Percentiles rank a stretch among this genome's conserved stretches.
phyloP scores from a whole-genome alignment of 2,329 filamentous ascomycete species.

The Cytospora piceicola region DNA sequence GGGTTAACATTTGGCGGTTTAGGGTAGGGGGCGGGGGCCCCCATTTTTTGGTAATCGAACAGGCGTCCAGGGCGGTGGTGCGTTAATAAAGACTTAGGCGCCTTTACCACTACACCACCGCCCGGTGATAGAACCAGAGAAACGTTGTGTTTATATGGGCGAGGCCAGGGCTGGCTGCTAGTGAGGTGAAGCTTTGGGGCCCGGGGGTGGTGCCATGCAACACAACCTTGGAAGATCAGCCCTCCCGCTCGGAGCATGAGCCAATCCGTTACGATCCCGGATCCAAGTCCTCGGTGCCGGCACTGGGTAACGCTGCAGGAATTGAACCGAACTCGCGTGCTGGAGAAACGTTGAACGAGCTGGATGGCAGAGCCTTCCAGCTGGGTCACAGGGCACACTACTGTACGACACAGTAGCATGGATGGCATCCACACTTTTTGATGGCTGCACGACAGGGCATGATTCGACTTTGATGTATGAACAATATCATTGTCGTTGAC shows the following conservation, averaged over 20 bases:
- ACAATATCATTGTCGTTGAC: not conserved
- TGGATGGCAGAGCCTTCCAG: not conserved
- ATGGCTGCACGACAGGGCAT: not conserved
- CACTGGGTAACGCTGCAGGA: not conserved
- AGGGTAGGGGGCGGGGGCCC: too few species aligned
- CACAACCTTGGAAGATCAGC: not conserved
- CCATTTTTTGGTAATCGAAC: too few species aligned
- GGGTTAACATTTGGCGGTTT: too few species aligned
- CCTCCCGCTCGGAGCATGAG: not conserved
- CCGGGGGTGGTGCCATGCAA: too few species aligned
- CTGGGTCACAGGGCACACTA: not conserved
- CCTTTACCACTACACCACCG: too few species aligned
- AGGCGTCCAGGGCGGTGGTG: too few species aligned
- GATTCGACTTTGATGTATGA: not conserved
- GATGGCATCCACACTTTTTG: not conserved
- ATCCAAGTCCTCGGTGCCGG: not conserved
- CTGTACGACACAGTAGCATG: not conserved
- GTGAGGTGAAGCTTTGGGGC: too few species aligned
- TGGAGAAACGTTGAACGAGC: not conserved
- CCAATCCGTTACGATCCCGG: not conserved
- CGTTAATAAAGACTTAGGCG: too few species aligned
- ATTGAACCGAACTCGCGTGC: not conserved
- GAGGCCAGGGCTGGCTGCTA: too few species aligned
- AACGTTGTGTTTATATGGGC: too few species aligned
- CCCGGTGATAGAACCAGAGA: too few species aligned